Percentiles rank a stretch among this genome's conserved stretches.
These are phyloP conservation scores for Patellifolia procumbens DNA, from an alignment of 179 eudicot species.

Conservation along the genomic window DNA sequence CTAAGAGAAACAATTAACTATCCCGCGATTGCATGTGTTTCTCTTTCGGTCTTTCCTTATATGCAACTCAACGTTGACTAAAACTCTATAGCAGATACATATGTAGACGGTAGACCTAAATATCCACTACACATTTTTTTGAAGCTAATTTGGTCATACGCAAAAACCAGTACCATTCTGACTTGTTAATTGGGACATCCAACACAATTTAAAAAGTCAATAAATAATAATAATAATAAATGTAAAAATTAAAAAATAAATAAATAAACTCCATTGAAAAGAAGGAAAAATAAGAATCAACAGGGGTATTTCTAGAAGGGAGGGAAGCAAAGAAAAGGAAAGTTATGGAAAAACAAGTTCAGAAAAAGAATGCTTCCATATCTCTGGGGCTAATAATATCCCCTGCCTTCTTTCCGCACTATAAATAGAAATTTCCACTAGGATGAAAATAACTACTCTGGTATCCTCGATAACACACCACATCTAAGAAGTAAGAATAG, in stretches of 20 bases:
- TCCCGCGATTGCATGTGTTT: too few species aligned
- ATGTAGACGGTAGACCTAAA: constrained; percentile 11
- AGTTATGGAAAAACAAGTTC: not conserved
- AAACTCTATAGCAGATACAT: not conserved
- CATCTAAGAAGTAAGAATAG: not conserved
- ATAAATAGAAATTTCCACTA: constrained; percentile 22
- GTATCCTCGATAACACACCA: not conserved
- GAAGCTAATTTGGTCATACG: not conserved
- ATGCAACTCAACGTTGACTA: not conserved
- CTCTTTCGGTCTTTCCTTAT: not conserved
- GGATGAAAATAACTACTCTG: constrained; percentile 17
- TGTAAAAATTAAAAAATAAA: not conserved
- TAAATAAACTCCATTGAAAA: not conserved
- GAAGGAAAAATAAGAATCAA: not conserved
- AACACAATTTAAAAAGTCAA: constrained; percentile 6
- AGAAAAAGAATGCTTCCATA: constrained; percentile 5
- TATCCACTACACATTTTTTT: not conserved
- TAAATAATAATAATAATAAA: not conserved
- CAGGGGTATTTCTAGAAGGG: not conserved
- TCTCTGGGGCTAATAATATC: not conserved
- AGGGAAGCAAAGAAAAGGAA: constrained; percentile 6
- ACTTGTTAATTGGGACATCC: not conserved
- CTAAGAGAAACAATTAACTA: too few species aligned
- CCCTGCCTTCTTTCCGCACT: constrained; percentile 15
- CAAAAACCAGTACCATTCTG: not conserved